Percentiles rank a stretch among this genome's conserved stretches.
phyloP scores from a whole-genome alignment of 1,284 basidiomycete species.

The Neolentinus lepideus region DNA sequence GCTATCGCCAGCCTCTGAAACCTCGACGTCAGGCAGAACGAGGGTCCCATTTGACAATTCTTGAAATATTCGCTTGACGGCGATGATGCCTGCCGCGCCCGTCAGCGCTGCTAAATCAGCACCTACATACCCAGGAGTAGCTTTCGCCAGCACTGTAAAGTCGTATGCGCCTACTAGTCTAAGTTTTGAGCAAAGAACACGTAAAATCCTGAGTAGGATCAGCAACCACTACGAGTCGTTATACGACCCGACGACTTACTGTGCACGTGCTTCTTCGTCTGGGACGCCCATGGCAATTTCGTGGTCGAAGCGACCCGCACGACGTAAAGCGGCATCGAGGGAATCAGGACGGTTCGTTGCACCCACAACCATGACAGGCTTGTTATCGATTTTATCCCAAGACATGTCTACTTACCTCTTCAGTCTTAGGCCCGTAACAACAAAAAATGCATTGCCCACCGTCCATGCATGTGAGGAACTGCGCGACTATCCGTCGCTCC shows the following conservation, averaged over 20 bases:
- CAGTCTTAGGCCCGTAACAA: not conserved
- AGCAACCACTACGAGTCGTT: not conserved
- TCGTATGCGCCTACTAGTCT: conserved; percentile 79
- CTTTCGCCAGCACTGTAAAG: conserved; percentile 78
- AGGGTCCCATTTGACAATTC: conserved; percentile 68
- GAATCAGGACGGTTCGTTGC: conserved; percentile 96
- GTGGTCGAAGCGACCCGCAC: conserved; percentile 94
- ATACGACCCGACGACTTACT: conserved; percentile 44
- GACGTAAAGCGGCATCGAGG: conserved; percentile 85
- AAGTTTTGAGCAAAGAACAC: conserved; percentile 71
- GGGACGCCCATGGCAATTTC: conserved; percentile 98
- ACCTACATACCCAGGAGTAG: conserved; percentile 95
- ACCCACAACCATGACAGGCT: conserved; percentile 91
- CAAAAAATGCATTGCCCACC: conserved; percentile 39
- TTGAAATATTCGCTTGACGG: conserved; percentile 94
- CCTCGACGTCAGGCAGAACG: conserved; percentile 36
- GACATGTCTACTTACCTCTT: conserved; percentile 55
- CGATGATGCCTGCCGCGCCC: conserved; percentile 90
- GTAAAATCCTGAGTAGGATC: conserved; percentile 57
- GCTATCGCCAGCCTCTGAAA: conserved; percentile 10
- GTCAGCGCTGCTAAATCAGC: conserved; percentile 90
- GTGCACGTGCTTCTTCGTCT: conserved; percentile 82
- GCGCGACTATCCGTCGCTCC: conserved; percentile 95
- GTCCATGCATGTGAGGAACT: conserved; percentile 97
- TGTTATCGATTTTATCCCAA: conserved; percentile 87